These are phyloP conservation scores for Nicotiana knightiana DNA, from an alignment of 257 asterid genomes.

Conservation along the genomic window DNA sequence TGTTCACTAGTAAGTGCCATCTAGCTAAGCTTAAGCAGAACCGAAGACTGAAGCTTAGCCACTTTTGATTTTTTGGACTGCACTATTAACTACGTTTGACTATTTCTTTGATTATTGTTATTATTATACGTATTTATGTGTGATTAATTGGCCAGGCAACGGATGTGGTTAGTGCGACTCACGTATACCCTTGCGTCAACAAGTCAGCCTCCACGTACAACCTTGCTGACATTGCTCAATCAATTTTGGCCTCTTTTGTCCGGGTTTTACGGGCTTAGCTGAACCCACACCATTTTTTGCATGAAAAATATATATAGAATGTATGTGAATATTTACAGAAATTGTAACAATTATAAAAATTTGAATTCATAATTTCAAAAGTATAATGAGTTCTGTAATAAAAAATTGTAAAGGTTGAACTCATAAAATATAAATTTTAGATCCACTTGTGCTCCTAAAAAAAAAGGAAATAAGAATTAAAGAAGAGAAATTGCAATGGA, in stretches of 20 bases:
- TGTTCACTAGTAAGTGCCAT: not conserved
- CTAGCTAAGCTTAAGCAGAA: not conserved
- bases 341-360: too few species aligned
- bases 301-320: too few species aligned
- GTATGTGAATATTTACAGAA: too few species aligned
- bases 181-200: slow-evolving; percentile 5
- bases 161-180: slow-evolving; percentile 3
- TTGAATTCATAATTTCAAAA: too few species aligned
- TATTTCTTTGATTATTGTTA: not conserved
- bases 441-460: too few species aligned
- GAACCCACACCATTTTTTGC: too few species aligned
- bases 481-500: too few species aligned
- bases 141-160: slow-evolving; percentile 12
- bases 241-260: not conserved
- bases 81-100: slow-evolving; percentile 5
- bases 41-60: not conserved
- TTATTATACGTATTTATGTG: not conserved
- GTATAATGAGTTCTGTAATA: too few species aligned
- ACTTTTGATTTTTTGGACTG: not conserved
- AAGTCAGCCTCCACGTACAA: not conserved
- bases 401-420: too few species aligned
- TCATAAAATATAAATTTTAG: too few species aligned
- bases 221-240: not conserved
- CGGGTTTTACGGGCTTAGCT: too few species aligned
- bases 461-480: too few species aligned